Base-by-base conservation (phyloP, 2,329 filamentous ascomycete species). In the Phoma sp. region DNA sequence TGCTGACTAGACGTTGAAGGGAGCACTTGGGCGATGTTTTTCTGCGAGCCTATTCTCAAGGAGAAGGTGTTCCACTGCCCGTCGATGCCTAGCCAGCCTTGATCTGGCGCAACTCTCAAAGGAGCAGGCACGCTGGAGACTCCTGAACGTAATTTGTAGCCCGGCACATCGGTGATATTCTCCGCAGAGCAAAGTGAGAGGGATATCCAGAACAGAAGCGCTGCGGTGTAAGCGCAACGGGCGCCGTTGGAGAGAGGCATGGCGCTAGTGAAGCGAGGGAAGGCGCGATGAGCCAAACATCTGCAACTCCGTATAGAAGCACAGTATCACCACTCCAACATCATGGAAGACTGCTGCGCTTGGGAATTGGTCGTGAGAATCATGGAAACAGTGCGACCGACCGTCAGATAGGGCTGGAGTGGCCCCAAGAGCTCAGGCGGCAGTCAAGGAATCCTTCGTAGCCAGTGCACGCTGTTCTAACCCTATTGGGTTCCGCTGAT, bases 1-100 rank as follows among this genome's bases (percentile, higher is more conserved):
- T 91, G 88, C 32, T 89, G 89, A 37, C 87, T 80, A 10, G 83
- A 81, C 5, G 88, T 91, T 65, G 87, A 90, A 46, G 87, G 80
- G 10, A 84, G 77, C 45, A 86, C 80, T 60, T 83, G 81, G 30
- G 86, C 76, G 50, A 76, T 74, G 65, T 85, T 82, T 23, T 73
- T 69, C 11, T 84, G 82, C 7, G 74, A 77, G 45, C 86, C 86
- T 18, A 83, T 79, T 63, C 77, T 82, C 55, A 92, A 78, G 10
- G 78, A 79, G 60, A 90, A 85, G 6, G 87, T 84, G 13, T 88
- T 91, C 89, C 89, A 93, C 58, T 58, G 36, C 44, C 73, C 68
- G 51, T 75, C 69, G 52, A 75, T 74, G 18, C 73, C 74, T 42
- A 65, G 60, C 71, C 71, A 77, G 49, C 69, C 65, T 61, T 77